Evolutionary conservation across 208 protist genomes (phyloP).

Genomic region (Leptomonas pyrrhocoris): DNA sequence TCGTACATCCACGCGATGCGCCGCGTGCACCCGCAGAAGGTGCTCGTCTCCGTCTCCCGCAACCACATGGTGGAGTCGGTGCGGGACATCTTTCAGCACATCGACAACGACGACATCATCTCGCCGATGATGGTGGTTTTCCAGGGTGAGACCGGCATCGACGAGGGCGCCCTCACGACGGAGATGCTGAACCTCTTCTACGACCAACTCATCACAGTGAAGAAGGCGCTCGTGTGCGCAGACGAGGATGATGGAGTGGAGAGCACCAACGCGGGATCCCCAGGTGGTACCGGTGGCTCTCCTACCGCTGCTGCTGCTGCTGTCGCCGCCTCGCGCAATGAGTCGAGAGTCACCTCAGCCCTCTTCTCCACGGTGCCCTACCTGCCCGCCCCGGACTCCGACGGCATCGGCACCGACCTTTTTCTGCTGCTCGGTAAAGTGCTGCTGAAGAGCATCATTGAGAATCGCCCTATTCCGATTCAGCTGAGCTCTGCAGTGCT

Average conservation of each 20-base stretch:
- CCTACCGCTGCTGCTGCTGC: background rate
- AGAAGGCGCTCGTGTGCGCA: constrained; percentile 58
- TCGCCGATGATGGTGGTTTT: constrained; percentile 74
- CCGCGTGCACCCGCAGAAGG: constrained; percentile 27
- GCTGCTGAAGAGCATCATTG: constrained; percentile 68
- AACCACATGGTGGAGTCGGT: constrained; percentile 76
- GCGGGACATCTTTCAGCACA: constrained; percentile 42
- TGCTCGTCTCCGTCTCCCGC: constrained; percentile 66
- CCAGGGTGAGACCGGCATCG: constrained; percentile 72
- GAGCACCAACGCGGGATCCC: background rate
- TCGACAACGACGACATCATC: constrained; percentile 49
- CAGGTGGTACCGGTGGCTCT: background rate
- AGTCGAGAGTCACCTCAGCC: background rate
- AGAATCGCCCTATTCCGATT: constrained; percentile 59
- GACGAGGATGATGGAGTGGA: constrained; percentile 3
- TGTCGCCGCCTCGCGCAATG: background rate
- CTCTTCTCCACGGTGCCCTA: constrained; percentile 38
- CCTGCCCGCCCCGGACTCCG: constrained; percentile 43
- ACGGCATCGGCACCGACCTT: constrained; percentile 33
- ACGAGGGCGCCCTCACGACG: constrained; percentile 70
- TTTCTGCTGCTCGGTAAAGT: constrained; percentile 68
- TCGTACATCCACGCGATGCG: constrained; percentile 71
- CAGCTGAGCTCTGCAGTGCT: constrained; percentile 66
- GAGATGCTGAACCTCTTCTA: constrained; percentile 80
- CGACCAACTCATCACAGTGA: constrained; percentile 51